These are phyloP conservation scores for Curvularia sp. DNA, from an alignment of 2,329 filamentous ascomycete species.

Conservation along the genomic window DNA sequence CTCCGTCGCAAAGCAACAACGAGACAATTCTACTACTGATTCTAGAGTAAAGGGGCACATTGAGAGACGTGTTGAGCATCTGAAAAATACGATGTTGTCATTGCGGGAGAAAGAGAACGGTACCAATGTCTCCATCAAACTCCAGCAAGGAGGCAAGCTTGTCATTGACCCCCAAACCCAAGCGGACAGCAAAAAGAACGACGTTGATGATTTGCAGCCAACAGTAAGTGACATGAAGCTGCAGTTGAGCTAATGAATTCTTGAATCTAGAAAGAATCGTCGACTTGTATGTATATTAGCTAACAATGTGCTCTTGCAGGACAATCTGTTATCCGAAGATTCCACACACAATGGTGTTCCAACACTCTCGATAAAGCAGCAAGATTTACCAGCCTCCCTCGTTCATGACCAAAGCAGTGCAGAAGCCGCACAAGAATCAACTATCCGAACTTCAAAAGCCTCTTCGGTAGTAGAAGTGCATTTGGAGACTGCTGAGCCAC, in stretches of 20 bases:
- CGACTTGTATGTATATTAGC: neutral
- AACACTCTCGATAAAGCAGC: neutral
- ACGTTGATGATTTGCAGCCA: neutral
- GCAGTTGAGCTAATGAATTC: neutral
- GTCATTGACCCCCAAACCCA: neutral
- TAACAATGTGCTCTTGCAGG: neutral
- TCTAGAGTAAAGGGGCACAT: neutral
- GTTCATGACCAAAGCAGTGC: neutral
- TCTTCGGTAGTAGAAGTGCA: neutral
- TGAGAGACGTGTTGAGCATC: neutral
- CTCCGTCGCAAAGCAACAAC: neutral
- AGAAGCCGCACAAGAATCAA: neutral
- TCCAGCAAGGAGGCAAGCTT: neutral
- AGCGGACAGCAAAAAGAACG: neutral
- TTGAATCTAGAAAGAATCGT: neutral
- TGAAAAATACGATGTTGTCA: neutral
- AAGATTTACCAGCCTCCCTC: neutral
- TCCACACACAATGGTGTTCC: neutral
- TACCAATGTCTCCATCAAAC: neutral
- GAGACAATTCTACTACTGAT: neutral
- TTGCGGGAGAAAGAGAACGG: neutral
- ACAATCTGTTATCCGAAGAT: neutral
- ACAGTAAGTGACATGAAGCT: neutral
- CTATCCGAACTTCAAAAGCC: neutral
- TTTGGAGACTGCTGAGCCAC: neutral